Base-by-base conservation (phyloP, 2,329 filamentous ascomycete genomes). In the Diaporthe vexans region DNA sequence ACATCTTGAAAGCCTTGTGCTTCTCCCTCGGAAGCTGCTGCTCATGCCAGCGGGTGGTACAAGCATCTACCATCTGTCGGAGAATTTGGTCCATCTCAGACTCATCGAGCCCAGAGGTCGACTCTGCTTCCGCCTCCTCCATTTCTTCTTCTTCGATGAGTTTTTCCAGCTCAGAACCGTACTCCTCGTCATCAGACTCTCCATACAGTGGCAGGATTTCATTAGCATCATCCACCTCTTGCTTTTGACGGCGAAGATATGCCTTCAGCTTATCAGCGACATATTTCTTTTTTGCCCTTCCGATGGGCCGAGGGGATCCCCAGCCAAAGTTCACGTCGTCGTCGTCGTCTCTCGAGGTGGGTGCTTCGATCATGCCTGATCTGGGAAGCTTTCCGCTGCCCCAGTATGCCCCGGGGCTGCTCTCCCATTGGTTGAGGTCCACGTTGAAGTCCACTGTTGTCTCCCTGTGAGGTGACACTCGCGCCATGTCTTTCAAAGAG, bases 1-100 rank as follows among this genome's bases (percentile, higher is more conserved):
- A 97, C 2, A 93, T 77, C 4, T 80, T 82, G 79, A 90, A 88
- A 0, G 93, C 93, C 73, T 87, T 91, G 7, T 80, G 81, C 73
- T 90, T 83, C 19, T 90, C 84, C 70, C 85, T 89, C 0, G 90
- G 88, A 9, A 90, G 84, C 76, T 91, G 91, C 1, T 83, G 84
- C n/a, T 85, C 80, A n/a, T 82, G 82, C 93, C 94, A 96, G 6
- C 82, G 80, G 4, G 83, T 79, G 65, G 86, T 85, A 74, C 90
- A 86, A 1, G 85, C 81, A 9, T 84, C 79, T 15, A 94, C 87
- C 35, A 85, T 87, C 24, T 88, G 81, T 37, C 91, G 83, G 46
- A 96, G 85, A 17, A 90, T 82, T 0, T 80, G 77, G 4, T 87
- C 81, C 29, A 93, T 84, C 54, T 90, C 85, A 0, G 88, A 85